Evolutionary conservation across 169 alveolate species (phyloP).

Genomic region (Amoebophrya sp.): DNA sequence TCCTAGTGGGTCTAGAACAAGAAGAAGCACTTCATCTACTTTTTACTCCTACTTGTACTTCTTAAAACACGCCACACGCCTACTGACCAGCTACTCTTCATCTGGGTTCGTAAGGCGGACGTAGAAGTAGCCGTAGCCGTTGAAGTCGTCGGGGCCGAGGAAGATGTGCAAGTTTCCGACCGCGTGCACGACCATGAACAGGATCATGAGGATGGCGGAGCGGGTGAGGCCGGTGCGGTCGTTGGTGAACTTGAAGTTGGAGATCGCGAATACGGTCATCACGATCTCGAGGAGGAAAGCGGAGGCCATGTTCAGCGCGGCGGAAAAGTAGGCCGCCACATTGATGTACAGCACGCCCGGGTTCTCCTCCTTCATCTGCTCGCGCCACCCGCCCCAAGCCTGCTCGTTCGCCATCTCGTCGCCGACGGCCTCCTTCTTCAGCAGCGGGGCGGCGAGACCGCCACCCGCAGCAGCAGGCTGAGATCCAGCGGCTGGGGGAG

Average conservation of each 20-base stretch:
- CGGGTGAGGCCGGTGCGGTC: slow-evolving; percentile 35
- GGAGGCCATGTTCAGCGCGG: slow-evolving; percentile 18
- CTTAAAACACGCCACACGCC: too few relatives aligned
- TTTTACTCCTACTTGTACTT: too few relatives aligned
- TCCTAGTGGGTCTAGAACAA: too few relatives aligned
- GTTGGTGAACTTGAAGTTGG: slow-evolving; percentile 29
- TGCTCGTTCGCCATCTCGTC: slow-evolving; percentile 17
- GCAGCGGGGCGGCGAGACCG: background rate
- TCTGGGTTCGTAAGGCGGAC: too few relatives aligned
- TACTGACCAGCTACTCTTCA: too few relatives aligned
- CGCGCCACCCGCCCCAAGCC: slow-evolving; percentile 30
- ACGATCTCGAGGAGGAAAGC: too few relatives aligned
- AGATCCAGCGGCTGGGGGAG: background rate
- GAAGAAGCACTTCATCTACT: too few relatives aligned
- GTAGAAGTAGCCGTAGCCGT: background rate
- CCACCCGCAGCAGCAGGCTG: background rate
- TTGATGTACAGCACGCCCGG: slow-evolving; percentile 23
- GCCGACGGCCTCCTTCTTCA: slow-evolving; percentile 21
- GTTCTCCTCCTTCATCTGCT: slow-evolving; percentile 13
- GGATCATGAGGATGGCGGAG: slow-evolving; percentile 32
- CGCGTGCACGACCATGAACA: slow-evolving; percentile 32
- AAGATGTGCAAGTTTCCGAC: slow-evolving; percentile 34
- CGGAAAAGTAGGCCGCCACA: slow-evolving; percentile 21
- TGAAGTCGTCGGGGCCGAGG: slow-evolving; percentile 10
- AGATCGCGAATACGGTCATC: slow-evolving; percentile 25